A percentile compares a stretch with the other conserved stretches of the same genome.
These are phyloP conservation scores for Linnemannia hyalina DNA, from an alignment of 192 early-diverging fungal species.

Conservation along the genomic window DNA sequence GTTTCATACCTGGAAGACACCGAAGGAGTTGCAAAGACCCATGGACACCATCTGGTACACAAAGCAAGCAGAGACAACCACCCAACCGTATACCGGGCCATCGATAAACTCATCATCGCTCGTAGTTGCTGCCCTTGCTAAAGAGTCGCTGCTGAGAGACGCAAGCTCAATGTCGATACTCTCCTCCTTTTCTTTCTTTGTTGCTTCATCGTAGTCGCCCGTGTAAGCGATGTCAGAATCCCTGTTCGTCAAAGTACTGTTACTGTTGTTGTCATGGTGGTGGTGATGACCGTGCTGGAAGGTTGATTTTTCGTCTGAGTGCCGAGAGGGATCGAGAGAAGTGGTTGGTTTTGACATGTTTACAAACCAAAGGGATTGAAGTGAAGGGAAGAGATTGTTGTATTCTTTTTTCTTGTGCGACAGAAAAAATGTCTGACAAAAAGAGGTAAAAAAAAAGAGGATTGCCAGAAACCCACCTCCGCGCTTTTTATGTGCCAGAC, in stretches of 20 bases:
- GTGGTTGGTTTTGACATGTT: not conserved
- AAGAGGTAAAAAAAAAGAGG: too few species aligned
- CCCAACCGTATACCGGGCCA: constrained; percentile 63
- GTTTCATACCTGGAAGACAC: constrained; percentile 47
- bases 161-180: not conserved
- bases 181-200: not conserved
- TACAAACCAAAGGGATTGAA: not conserved
- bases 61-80: constrained; percentile 58
- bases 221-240: not conserved
- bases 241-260: not conserved
- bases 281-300: not conserved
- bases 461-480: too few species aligned
- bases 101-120: constrained; percentile 15
- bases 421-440: too few species aligned
- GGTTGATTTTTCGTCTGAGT: not conserved
- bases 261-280: not conserved
- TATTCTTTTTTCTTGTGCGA: too few species aligned
- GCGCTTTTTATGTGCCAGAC: too few species aligned
- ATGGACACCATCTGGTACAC: constrained; percentile 55
- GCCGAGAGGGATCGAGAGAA: not conserved
- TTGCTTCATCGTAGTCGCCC: not conserved
- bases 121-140: not conserved
- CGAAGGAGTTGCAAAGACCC: constrained; percentile 50
- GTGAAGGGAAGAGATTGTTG: not conserved
- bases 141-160: not conserved